These are phyloP conservation scores for Neurospora sp. DNA, from an alignment of 2,329 filamentous ascomycete species.

Conservation along the genomic window DNA sequence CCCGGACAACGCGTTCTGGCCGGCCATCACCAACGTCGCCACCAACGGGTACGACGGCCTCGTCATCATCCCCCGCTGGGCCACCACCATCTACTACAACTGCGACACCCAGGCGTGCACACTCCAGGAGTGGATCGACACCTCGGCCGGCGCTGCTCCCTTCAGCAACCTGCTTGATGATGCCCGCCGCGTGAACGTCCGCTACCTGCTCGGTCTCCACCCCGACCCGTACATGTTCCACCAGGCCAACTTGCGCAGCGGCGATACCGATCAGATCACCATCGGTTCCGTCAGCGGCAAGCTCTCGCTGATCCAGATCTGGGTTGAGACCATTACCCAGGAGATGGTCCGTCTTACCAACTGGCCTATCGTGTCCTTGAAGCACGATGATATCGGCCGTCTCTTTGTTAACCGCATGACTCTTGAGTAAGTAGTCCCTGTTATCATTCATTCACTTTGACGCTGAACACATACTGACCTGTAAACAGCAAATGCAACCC, in stretches of 20 bases:
- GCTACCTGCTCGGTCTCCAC: slow-evolving; percentile 45
- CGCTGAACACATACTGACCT: slow-evolving; percentile 5
- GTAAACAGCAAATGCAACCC: slow-evolving; percentile 32
- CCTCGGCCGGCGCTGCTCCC: slow-evolving; percentile 41
- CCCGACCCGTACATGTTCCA: slow-evolving; percentile 53
- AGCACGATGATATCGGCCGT: slow-evolving; percentile 43
- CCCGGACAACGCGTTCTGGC: slow-evolving; percentile 41
- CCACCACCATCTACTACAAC: slow-evolving; percentile 55
- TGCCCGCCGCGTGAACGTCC: slow-evolving; percentile 42
- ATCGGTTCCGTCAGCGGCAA: slow-evolving; percentile 36
- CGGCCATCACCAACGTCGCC: slow-evolving; percentile 39
- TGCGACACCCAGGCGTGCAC: slow-evolving; percentile 49
- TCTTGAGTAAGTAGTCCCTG: slow-evolving; percentile 29
- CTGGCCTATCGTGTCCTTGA: slow-evolving; percentile 41
- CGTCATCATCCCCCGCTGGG: slow-evolving; percentile 48
- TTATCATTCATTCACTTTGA: background rate
- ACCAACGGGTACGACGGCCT: slow-evolving; percentile 45
- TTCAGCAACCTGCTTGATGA: slow-evolving; percentile 41
- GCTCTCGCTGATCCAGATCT: slow-evolving; percentile 45
- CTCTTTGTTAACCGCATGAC: slow-evolving; percentile 42
- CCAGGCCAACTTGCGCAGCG: slow-evolving; percentile 48
- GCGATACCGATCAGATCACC: slow-evolving; percentile 34
- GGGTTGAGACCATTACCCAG: slow-evolving; percentile 42
- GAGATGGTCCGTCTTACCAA: slow-evolving; percentile 42
- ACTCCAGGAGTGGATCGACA: slow-evolving; percentile 49